phyloP scores from a whole-genome alignment of 1,284 basidiomycete genomes.

The Melampsora larici-populina region DNA sequence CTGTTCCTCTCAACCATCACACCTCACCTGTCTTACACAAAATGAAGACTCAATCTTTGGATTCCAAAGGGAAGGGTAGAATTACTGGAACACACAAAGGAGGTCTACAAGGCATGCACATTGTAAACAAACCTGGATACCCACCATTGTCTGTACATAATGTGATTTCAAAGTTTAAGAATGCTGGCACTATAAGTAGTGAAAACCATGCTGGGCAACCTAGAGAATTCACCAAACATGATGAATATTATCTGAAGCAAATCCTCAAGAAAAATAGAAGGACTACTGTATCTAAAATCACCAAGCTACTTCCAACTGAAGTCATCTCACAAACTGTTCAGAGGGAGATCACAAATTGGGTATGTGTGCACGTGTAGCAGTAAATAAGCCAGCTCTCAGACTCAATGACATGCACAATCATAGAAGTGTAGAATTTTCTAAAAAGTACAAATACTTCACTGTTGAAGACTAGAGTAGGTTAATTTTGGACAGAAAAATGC shows the following conservation, averaged over 20 bases:
- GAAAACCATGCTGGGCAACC: background rate
- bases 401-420: background rate
- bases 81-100: constrained; percentile 4
- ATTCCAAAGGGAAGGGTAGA: background rate
- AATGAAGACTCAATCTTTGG: background rate
- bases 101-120: background rate
- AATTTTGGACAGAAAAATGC: constrained; percentile 9
- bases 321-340: too few relatives aligned
- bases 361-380: too few relatives aligned
- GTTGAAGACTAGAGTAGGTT: background rate
- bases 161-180: background rate
- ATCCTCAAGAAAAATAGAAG: too few relatives aligned
- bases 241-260: background rate
- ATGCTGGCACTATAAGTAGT: background rate
- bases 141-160: background rate
- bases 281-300: too few relatives aligned
- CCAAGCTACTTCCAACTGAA: too few relatives aligned
- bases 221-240: background rate
- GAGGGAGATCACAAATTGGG: too few relatives aligned
- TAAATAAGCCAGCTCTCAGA: background rate
- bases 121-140: background rate
- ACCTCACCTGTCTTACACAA: background rate
- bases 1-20: too few relatives aligned
- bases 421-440: background rate
- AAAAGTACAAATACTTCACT: background rate